Percentiles rank a stretch among this genome's conserved stretches.
Evolutionary conservation across 148 eudicot genomes (phyloP).

Genomic region (Talinum fruticosum): DNA sequence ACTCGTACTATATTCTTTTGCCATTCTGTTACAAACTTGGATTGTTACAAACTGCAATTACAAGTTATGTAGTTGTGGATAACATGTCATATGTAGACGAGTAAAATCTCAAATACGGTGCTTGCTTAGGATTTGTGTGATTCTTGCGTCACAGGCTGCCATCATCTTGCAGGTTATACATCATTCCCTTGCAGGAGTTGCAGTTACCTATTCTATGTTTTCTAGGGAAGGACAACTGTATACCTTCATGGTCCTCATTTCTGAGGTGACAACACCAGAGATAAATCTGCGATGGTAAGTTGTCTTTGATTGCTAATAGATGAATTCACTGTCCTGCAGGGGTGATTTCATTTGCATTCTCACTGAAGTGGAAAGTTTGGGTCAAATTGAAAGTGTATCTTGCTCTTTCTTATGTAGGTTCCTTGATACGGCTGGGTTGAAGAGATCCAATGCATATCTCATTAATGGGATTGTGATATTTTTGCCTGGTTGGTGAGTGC

Average conservation of each 20-base stretch:
- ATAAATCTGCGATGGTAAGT: conserved; percentile 92
- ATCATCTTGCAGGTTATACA: conserved; percentile 66
- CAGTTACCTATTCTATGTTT: conserved; percentile 90
- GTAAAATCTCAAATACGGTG: neutral
- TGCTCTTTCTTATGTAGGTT: conserved; percentile 48
- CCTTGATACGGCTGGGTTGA: conserved; percentile 89
- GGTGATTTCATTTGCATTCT: neutral
- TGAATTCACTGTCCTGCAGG: neutral
- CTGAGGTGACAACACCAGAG: conserved; percentile 96
- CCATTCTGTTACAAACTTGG: neutral
- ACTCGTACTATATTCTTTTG: too few relatives aligned
- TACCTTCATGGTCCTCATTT: conserved; percentile 95
- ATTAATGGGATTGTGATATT: conserved; percentile 87
- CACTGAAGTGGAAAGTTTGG: neutral
- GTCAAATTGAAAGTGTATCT: neutral
- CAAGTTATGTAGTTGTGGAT: neutral
- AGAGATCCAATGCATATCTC: conserved; percentile 81
- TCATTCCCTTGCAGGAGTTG: conserved; percentile 85
- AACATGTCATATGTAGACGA: neutral
- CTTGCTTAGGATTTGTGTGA: neutral
- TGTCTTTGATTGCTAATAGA: neutral
- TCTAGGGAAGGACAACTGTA: conserved; percentile 98
- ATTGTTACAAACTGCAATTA: neutral
- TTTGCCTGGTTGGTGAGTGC: conserved; percentile 94
- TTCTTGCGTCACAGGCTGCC: conserved; percentile 18